Conservation (phyloP, 257 asterid species). For the Solanum stenotomum region DNA sequence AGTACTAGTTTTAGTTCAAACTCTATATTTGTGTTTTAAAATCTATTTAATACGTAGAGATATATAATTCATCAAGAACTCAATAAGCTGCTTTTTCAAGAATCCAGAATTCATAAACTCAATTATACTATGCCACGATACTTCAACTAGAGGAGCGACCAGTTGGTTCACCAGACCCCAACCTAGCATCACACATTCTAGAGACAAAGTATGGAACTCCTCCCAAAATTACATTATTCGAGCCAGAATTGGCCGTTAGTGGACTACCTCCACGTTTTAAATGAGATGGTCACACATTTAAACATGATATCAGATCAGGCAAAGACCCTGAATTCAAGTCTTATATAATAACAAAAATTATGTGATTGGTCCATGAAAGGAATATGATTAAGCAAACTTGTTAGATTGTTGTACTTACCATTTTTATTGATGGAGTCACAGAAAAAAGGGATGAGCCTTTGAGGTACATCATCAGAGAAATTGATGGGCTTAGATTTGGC, state of each 20-base stretch:
- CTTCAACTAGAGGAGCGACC: neutral
- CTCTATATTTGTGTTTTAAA: too few species aligned
- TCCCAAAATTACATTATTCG: neutral
- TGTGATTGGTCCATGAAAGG: neutral
- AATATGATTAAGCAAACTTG: neutral
- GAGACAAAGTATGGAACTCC: neutral
- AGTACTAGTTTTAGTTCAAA: too few species aligned
- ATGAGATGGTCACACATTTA: neutral
- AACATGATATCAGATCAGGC: neutral
- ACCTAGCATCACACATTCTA: neutral
- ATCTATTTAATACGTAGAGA: too few species aligned
- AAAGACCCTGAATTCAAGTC: neutral
- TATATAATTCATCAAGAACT: too few species aligned
- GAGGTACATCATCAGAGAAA: conserved; percentile 25
- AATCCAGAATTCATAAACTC: too few species aligned
- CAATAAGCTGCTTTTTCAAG: too few species aligned
- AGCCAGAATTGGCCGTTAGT: neutral
- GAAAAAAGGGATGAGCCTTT: conserved; percentile 21
- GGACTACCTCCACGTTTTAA: neutral
- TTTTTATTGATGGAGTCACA: conserved; percentile 5
- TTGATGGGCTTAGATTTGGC: conserved; percentile 24
- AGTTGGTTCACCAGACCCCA: neutral
- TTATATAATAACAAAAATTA: too few species aligned
- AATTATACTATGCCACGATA: too few species aligned
- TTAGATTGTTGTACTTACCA: conserved; percentile 12